Conservation (phyloP, 2,329 filamentous ascomycete genomes). For the Cadophora sp. region DNA sequence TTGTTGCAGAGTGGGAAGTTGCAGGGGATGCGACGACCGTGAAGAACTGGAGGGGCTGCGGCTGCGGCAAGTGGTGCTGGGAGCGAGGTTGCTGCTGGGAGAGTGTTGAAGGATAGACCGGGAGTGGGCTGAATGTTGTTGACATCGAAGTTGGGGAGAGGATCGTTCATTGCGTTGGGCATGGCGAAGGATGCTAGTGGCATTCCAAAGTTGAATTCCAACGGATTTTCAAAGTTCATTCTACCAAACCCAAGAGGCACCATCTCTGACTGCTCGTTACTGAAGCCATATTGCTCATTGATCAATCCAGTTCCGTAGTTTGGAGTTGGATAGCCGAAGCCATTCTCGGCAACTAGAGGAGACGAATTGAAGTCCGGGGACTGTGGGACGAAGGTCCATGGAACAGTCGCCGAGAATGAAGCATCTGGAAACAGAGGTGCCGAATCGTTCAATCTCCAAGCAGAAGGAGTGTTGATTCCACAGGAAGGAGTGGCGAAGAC, state of each 20-base stretch:
- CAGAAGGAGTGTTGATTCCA: too few relatives aligned
- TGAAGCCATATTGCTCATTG: neutral
- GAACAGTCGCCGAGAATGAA: neutral
- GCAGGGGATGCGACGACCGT: neutral
- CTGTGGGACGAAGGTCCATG: neutral
- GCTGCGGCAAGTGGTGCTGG: too few relatives aligned
- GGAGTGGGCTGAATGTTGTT: neutral
- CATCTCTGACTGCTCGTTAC: neutral
- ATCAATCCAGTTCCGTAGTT: neutral
- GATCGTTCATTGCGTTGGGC: neutral
- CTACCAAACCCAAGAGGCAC: neutral
- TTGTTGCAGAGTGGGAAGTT: constrained; percentile 10
- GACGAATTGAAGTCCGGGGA: neutral
- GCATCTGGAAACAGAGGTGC: too few relatives aligned
- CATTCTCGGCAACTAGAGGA: neutral
- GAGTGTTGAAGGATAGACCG: neutral
- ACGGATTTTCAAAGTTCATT: neutral
- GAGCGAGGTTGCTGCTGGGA: neutral
- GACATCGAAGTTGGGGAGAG: neutral
- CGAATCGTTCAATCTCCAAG: too few relatives aligned
- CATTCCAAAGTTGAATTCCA: neutral
- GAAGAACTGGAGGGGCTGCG: neutral
- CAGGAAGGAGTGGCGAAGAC: too few relatives aligned
- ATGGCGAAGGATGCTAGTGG: neutral
- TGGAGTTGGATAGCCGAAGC: neutral